Conservation (phyloP, 495 filamentous ascomycete species). For the Podospora bellae-mahoneyi region DNA sequence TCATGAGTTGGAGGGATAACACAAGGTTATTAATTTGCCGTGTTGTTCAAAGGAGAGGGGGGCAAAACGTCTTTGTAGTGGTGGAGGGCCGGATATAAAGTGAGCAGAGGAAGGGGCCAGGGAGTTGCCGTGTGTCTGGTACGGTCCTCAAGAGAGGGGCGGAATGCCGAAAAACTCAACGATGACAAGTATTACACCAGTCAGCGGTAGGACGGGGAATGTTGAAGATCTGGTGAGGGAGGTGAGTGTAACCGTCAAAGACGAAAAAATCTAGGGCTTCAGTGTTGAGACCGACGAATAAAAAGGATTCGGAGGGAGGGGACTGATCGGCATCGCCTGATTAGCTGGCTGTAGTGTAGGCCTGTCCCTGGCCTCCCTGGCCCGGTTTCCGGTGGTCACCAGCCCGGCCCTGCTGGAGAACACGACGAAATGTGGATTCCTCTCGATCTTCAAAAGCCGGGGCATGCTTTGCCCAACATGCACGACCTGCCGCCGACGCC, state of each 20-base stretch:
- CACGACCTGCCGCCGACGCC: background rate
- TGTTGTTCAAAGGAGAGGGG: background rate
- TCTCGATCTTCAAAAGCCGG: background rate
- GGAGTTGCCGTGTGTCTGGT: background rate
- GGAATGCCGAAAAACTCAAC: background rate
- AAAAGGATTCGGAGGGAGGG: constrained; percentile 10
- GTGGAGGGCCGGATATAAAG: background rate
- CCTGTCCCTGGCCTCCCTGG: constrained; percentile 4
- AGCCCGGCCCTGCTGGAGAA: constrained; percentile 3
- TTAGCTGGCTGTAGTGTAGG: constrained; percentile 7
- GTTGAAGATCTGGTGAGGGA: background rate
- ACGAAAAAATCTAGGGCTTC: no score
- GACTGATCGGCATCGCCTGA: constrained; percentile 17
- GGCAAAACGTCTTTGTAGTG: constrained; percentile 4
- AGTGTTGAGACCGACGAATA: background rate
- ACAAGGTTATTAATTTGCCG: constrained; percentile 12
- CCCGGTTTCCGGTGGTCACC: constrained; percentile 6
- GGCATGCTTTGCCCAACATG: background rate
- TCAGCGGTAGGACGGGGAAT: background rate
- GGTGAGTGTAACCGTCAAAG: background rate
- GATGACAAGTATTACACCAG: background rate
- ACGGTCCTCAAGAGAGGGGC: background rate
- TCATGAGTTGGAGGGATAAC: constrained; percentile 29
- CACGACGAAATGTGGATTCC: constrained; percentile 8
- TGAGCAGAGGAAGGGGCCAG: background rate